Percentiles rank a stretch among this genome's conserved stretches.
Evolutionary conservation across 2,329 filamentous ascomycete species (phyloP).

Genomic region (Lecanicillium sp.): DNA sequence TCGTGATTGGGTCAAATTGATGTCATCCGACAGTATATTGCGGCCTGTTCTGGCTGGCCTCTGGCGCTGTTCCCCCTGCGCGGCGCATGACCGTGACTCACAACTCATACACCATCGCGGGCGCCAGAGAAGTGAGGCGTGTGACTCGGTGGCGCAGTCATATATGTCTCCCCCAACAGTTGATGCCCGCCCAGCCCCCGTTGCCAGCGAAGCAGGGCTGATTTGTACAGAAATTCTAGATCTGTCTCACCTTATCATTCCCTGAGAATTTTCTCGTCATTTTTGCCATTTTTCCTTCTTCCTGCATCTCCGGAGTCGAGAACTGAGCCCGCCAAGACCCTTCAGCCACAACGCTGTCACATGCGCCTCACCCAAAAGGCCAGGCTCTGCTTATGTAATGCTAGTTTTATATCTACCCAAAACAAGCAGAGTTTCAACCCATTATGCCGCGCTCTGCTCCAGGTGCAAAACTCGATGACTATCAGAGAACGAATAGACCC

Average conservation of each 20-base stretch:
- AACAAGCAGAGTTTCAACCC: too few species aligned
- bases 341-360: background rate
- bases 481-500: too few species aligned
- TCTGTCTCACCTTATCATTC: background rate
- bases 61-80: constrained; percentile 7
- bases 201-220: background rate
- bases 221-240: background rate
- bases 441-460: too few species aligned
- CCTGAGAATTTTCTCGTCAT: background rate
- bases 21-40: constrained; percentile 23
- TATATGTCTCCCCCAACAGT: background rate
- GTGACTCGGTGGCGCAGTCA: constrained; percentile 14
- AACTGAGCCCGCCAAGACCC: too few species aligned
- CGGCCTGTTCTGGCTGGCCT: background rate
- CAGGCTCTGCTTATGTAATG: too few species aligned
- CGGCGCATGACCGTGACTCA: constrained; percentile 24
- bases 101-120: constrained; percentile 1
- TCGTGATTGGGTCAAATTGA: constrained; percentile 19
- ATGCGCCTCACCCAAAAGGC: constrained; percentile 10
- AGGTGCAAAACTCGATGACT: too few species aligned
- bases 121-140: background rate
- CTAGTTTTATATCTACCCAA: too few species aligned
- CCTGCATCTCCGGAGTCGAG: too few species aligned
- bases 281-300: background rate
- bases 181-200: background rate